Evolutionary conservation across 108 stramenopile species (phyloP).

Genomic region (Fragilariopsis cylindrus): DNA sequence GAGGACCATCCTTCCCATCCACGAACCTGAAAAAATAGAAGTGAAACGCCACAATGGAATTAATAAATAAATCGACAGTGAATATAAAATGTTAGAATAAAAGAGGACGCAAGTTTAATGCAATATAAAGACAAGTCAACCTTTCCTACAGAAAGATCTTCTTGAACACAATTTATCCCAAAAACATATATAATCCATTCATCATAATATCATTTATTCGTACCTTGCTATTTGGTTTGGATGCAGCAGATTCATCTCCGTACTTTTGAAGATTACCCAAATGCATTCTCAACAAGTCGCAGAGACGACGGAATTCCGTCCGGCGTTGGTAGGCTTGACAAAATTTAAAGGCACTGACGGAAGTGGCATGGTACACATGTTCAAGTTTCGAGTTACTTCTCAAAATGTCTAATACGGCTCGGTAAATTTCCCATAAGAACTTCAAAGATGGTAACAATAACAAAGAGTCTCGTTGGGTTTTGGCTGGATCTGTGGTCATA

Average conservation of each 20-base stretch:
- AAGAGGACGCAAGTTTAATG: neutral
- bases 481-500: conserved; percentile 92
- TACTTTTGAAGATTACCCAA: conserved; percentile 91
- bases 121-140: neutral
- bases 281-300: conserved; percentile 95
- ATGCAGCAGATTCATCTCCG: conserved; percentile 61
- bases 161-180: too few species aligned
- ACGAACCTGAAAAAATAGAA: conserved; percentile 55
- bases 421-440: conserved; percentile 98
- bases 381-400: conserved; percentile 93
- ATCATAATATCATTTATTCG: conserved; percentile 9
- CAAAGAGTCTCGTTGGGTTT: conserved; percentile 87
- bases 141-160: too few species aligned
- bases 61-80: neutral
- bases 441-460: conserved; percentile 93
- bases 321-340: conserved; percentile 87
- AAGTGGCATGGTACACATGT: conserved; percentile 91
- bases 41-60: neutral
- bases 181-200: neutral
- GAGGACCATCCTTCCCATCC: conserved; percentile 96
- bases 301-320: conserved; percentile 93
- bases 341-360: conserved; percentile 85
- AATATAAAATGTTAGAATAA: conserved; percentile 8
- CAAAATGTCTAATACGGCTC: conserved; percentile 94
- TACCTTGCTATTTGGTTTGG: conserved; percentile 79